phyloP scores from a whole-genome alignment of 176 grass and related monocot genomes.

The Themeda triandra region DNA sequence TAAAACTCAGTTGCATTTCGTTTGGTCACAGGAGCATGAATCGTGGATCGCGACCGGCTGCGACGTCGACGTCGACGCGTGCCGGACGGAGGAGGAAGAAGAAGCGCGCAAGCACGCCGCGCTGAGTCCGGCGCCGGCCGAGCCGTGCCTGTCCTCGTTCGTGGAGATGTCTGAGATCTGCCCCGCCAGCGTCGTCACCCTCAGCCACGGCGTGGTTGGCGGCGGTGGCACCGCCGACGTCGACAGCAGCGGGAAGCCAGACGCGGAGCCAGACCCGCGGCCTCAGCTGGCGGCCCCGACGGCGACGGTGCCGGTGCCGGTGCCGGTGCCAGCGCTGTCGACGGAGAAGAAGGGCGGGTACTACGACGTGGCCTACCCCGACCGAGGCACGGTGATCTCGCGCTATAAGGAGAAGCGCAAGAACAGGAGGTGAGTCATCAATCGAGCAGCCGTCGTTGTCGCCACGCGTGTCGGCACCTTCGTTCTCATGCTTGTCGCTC shows the following conservation, averaged over 20 bases:
- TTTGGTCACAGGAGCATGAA: conserved; percentile 26
- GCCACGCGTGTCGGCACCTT: background rate
- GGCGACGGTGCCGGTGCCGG: background rate
- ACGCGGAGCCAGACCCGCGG: background rate
- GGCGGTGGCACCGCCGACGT: background rate
- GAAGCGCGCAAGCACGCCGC: conserved; percentile 6
- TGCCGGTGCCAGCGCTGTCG: too few species aligned
- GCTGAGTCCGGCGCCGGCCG: conserved; percentile 25
- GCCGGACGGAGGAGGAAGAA: background rate
- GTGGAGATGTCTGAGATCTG: conserved; percentile 46
- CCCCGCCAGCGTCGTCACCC: conserved; percentile 18
- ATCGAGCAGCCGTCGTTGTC: background rate
- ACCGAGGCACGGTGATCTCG: conserved; percentile 68
- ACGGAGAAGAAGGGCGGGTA: conserved; percentile 22
- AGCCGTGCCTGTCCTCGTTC: conserved; percentile 39
- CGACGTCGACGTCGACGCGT: background rate
- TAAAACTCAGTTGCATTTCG: background rate
- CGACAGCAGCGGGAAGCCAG: background rate
- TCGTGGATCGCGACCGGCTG: conserved; percentile 22
- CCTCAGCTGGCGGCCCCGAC: background rate
- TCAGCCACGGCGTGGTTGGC: background rate
- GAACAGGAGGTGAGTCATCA: conserved; percentile 62
- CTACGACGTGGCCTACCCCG: conserved; percentile 47
- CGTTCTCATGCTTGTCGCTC: background rate
- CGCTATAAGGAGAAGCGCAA: conserved; percentile 97